A percentile compares a stretch with the other conserved stretches of the same genome.
Evolutionary conservation across 2,329 filamentous ascomycete species (phyloP).

Genomic region (Diaporthe sp.): DNA sequence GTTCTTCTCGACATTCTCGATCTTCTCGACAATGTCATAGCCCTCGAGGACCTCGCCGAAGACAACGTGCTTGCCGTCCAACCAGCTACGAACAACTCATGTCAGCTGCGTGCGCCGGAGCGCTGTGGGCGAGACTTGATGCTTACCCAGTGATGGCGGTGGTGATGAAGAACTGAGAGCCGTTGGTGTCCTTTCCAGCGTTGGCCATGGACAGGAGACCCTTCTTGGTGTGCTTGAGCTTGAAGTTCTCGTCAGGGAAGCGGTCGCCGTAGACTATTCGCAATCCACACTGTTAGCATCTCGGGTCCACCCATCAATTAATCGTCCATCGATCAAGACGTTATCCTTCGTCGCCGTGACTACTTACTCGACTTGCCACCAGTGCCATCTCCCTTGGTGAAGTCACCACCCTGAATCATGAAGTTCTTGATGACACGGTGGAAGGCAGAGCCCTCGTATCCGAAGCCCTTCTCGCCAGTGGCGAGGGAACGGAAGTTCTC

Average conservation of each 20-base stretch:
- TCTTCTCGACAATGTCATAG: constrained; percentile 83
- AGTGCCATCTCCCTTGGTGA: constrained; percentile 85
- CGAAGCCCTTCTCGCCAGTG: constrained; percentile 88
- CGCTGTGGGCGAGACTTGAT: background rate
- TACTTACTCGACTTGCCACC: constrained; percentile 86
- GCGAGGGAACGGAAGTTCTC: constrained; percentile 85
- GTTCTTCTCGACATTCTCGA: constrained; percentile 78
- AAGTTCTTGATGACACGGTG: constrained; percentile 92
- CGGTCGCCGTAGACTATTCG: constrained; percentile 82
- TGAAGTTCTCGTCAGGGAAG: constrained; percentile 94
- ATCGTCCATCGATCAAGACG: background rate
- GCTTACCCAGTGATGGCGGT: constrained; percentile 81
- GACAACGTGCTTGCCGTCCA: constrained; percentile 87
- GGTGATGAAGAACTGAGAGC: constrained; percentile 93
- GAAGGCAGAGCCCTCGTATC: constrained; percentile 86
- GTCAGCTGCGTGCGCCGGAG: constrained; percentile 33
- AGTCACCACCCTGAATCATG: constrained; percentile 94
- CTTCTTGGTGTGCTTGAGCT: constrained; percentile 91
- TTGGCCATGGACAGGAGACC: constrained; percentile 90
- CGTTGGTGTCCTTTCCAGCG: constrained; percentile 87
- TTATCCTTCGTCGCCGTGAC: background rate
- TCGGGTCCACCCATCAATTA: background rate
- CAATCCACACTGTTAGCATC: background rate
- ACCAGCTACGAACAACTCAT: constrained; percentile 68
- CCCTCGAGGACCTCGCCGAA: constrained; percentile 92